Evolutionary conservation across 2,329 filamentous ascomycete species (phyloP), one percentile per base, ranked within the genome.

Genomic region (Ceratocystiopsis minuta): DNA sequence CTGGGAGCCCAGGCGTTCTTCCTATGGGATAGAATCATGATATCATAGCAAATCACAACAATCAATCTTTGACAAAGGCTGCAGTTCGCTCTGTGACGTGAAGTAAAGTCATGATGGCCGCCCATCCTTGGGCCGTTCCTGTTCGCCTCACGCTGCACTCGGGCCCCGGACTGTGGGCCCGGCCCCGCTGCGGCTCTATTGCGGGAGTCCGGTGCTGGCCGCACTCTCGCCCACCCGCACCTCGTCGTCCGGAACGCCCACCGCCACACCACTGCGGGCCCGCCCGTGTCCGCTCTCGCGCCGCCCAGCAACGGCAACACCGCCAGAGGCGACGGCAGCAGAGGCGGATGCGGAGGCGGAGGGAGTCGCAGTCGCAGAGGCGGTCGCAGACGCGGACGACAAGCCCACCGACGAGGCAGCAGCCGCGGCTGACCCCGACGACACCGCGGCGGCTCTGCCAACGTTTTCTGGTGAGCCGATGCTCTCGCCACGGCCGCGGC

Each of bases 141-240:
- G n/a, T n/a, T n/a, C n/a, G n/a, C n/a, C n/a, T n/a, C n/a, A n/a
- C n/a, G n/a, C n/a, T n/a, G n/a, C n/a, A n/a, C n/a, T n/a, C n/a
- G n/a, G n/a, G n/a, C n/a, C n/a, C n/a, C n/a, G n/a, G n/a, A n/a
- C n/a, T n/a, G n/a, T n/a, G n/a, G n/a, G n/a, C n/a, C n/a, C n/a
- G n/a, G n/a, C n/a, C n/a, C n/a, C n/a, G n/a, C n/a, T n/a, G n/a
- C n/a, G n/a, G n/a, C n/a, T n/a, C n/a, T n/a, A n/a, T n/a, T n/a
- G 32, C 32, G 32, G 44, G 37, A 62, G 43, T 1, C 61, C 60
- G 0, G 60, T 57, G 49, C 68, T 75, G 2, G 71, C 68, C 1
- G 73, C 73, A 47, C 72, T 77, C 59, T 78, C 72, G 2, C 73
- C 73, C 24, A 78, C 71, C 40, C 64, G 63, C 36, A 78, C 56